Evolutionary conservation across 495 filamentous ascomycete genomes (phyloP).

Genomic region (Neurospora cerealis): DNA sequence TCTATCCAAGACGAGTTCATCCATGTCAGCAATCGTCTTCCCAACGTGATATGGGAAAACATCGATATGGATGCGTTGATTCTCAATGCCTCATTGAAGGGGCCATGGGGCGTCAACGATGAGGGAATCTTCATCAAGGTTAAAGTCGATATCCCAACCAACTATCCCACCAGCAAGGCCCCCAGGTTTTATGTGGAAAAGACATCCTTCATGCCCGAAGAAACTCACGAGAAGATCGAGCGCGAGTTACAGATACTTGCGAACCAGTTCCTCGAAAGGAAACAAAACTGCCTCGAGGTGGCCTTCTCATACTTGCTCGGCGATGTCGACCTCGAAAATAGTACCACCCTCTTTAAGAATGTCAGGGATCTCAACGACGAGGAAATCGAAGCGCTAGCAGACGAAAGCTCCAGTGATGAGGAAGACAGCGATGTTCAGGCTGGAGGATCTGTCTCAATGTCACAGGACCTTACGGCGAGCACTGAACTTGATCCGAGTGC

Average conservation of each 20-base stretch:
- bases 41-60: conserved; percentile 79
- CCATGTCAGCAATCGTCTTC: conserved; percentile 69
- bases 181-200: conserved; percentile 66
- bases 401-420: conserved; percentile 76
- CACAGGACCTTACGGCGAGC: conserved; percentile 43
- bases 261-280: conserved; percentile 53
- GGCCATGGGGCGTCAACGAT: conserved; percentile 72
- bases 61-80: conserved; percentile 68
- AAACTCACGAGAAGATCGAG: conserved; percentile 51
- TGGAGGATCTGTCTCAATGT: conserved; percentile 43
- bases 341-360: conserved; percentile 55
- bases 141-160: conserved; percentile 65
- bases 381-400: conserved; percentile 44
- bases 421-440: conserved; percentile 56
- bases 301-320: conserved; percentile 76
- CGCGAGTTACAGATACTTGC: conserved; percentile 62
- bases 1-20: conserved; percentile 81
- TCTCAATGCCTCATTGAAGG: conserved; percentile 66
- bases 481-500: conserved; percentile 35
- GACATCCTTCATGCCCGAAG: conserved; percentile 65
- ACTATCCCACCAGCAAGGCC: conserved; percentile 60
- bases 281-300: conserved; percentile 73
- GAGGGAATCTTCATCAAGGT: conserved; percentile 67
- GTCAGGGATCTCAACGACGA: conserved; percentile 49
- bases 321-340: conserved; percentile 67